Conservation (phyloP, 176 grass and related monocot genomes). For the Phoenix dactylifera region DNA sequence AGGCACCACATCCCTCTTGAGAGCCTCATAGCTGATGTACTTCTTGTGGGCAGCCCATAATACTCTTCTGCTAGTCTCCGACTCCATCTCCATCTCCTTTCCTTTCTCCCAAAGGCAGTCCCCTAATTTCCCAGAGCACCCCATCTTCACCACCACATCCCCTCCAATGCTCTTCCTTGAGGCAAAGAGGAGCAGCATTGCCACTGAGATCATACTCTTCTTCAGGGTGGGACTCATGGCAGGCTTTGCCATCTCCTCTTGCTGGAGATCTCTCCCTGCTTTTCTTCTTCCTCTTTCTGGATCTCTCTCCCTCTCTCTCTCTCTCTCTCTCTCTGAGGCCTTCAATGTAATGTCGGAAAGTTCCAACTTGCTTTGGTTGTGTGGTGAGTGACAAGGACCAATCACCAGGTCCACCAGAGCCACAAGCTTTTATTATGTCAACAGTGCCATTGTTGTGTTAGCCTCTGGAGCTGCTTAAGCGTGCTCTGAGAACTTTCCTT, state of each 20-base stretch:
- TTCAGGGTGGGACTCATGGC: not conserved
- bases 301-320: not conserved
- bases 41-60: constrained; percentile 32
- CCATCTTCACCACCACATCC: constrained; percentile 16
- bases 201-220: constrained; percentile 16
- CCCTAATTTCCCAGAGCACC: constrained; percentile 9
- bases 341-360: constrained; percentile 16
- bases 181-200: constrained; percentile 8
- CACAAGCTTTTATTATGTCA: no score
- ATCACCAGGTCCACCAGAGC: no score
- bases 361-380: constrained; percentile 14
- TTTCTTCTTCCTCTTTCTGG: constrained; percentile 1
- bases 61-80: constrained; percentile 39
- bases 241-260: not conserved
- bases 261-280: no score
- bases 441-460: no score
- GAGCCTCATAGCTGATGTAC: constrained; percentile 91
- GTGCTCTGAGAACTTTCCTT: no score
- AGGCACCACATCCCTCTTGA: constrained; percentile 72
- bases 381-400: not conserved
- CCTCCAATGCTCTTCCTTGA: constrained; percentile 21
- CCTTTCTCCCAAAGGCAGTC: constrained; percentile 13
- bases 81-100: constrained; percentile 44
- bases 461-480: no score
- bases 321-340: constrained; percentile 5